Evolutionary conservation across 768 basidiomycete genomes (phyloP).

Genomic region (Zangia roseola): DNA sequence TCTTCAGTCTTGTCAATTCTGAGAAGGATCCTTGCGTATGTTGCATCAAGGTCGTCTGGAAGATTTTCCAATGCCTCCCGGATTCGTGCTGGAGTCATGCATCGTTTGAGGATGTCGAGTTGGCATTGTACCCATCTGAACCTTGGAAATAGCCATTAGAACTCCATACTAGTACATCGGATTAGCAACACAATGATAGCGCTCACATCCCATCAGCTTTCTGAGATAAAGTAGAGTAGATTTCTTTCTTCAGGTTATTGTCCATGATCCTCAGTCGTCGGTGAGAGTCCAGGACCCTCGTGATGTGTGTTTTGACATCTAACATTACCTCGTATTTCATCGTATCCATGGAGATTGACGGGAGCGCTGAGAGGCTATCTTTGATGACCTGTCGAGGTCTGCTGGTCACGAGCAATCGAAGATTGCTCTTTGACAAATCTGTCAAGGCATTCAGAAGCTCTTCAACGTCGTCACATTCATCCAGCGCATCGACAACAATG

Average conservation of each 20-base stretch:
- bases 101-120: slow-evolving; percentile 6
- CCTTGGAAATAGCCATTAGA: background rate
- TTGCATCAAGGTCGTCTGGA: slow-evolving; percentile 3
- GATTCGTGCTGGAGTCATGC: slow-evolving; percentile 1
- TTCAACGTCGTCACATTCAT: slow-evolving; percentile 15
- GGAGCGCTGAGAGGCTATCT: background rate
- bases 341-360: slow-evolving; percentile 2
- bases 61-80: slow-evolving; percentile 4
- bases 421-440: background rate
- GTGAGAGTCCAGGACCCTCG: slow-evolving; percentile 10
- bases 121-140: slow-evolving; percentile 21
- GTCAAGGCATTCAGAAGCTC: background rate
- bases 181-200: background rate
- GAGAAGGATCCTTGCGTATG: slow-evolving; percentile 8
- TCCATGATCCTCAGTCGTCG: slow-evolving; percentile 1
- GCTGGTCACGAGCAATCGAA: slow-evolving; percentile 13
- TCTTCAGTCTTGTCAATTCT: background rate
- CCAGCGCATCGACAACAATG: slow-evolving; percentile 14
- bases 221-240: background rate
- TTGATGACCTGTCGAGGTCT: slow-evolving; percentile 9
- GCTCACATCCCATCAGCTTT: slow-evolving; percentile 17
- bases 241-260: slow-evolving; percentile 3
- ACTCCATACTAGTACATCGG: too few relatives aligned
- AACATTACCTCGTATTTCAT: background rate
- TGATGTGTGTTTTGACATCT: slow-evolving; percentile 8